Evolutionary conservation across 306 rosid species (phyloP).

Genomic region (Fagus sylvatica): DNA sequence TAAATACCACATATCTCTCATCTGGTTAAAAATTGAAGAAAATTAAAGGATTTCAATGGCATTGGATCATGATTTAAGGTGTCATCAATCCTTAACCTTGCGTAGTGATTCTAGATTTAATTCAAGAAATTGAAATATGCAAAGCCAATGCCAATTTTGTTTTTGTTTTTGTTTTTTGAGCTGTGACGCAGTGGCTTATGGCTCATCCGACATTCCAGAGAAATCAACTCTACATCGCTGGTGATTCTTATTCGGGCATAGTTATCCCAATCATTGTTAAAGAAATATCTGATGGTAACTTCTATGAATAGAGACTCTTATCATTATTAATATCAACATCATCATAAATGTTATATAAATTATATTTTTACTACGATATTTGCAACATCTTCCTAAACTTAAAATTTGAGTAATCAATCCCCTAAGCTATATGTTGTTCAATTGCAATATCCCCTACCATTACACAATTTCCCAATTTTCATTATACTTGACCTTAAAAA

Average conservation of each 20-base stretch:
- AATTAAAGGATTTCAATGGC: too few species aligned
- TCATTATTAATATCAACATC: neutral
- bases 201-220: constrained; percentile 18
- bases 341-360: too few species aligned
- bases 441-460: too few species aligned
- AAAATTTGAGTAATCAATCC: too few species aligned
- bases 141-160: neutral
- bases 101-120: neutral
- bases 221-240: constrained; percentile 49
- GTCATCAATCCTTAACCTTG: neutral
- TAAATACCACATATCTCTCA: too few species aligned
- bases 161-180: neutral
- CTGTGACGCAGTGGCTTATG: constrained; percentile 49
- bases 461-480: too few species aligned
- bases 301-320: neutral
- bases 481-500: too few species aligned
- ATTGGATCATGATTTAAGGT: too few species aligned
- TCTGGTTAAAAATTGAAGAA: too few species aligned
- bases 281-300: constrained; percentile 44
- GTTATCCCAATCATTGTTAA: constrained; percentile 27
- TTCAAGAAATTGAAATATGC: neutral
- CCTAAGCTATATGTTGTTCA: too few species aligned
- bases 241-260: constrained; percentile 56
- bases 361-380: too few species aligned
- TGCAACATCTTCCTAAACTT: too few species aligned